Conservation (phyloP, 257 asterid species). For the Verbena officinalis region DNA sequence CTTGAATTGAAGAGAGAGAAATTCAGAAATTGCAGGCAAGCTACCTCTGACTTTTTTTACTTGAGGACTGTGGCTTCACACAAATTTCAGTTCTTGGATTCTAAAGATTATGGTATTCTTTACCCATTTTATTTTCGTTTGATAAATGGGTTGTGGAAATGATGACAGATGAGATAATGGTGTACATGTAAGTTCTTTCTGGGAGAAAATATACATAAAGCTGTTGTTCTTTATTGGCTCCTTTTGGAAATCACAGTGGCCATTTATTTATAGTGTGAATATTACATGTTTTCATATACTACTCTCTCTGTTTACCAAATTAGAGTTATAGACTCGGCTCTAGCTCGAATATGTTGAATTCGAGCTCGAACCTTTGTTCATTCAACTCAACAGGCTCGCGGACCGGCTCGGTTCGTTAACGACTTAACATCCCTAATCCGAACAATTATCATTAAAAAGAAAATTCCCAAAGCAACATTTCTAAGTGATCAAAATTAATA, state of each 20-base stretch:
- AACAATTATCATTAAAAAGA: no score
- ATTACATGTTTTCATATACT: no score
- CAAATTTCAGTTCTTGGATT: neutral
- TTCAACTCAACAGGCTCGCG: no score
- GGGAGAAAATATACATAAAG: no score
- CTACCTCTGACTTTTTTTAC: conserved; percentile 33
- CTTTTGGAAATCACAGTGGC: neutral
- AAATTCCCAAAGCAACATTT: no score
- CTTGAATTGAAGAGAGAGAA: neutral
- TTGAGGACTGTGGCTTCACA: conserved; percentile 27
- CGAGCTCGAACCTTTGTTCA: no score
- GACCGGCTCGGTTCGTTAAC: no score
- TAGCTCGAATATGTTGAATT: no score
- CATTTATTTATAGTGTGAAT: neutral
- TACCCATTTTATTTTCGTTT: neutral
- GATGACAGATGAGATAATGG: neutral
- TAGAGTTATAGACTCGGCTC: no score
- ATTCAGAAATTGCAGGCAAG: conserved; percentile 17
- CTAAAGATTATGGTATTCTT: neutral
- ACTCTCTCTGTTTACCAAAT: no score
- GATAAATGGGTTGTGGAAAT: neutral
- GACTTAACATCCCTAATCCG: no score
- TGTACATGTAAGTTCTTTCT: neutral
- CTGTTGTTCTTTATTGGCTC: neutral
- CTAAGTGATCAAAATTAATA: no score